Conservation (phyloP, 192 early-diverging fungal species). For the Obelidium mucronatum region DNA sequence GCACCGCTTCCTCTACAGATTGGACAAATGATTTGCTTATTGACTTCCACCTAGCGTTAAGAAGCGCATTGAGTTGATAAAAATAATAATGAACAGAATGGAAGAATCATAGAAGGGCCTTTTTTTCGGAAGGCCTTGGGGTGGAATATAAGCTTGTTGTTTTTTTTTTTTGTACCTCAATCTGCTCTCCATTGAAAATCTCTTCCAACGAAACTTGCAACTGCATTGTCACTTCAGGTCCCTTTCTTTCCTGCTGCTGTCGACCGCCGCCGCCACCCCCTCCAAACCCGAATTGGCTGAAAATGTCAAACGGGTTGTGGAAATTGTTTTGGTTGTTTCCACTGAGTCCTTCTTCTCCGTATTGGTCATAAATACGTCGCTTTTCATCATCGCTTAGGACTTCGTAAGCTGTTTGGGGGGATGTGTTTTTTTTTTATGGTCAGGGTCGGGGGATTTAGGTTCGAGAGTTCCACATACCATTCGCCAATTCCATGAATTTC, state of each 20-base stretch:
- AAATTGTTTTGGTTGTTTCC: slow-evolving; percentile 60
- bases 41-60: slow-evolving; percentile 76
- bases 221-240: slow-evolving; percentile 79
- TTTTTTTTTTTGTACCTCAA: too few relatives aligned
- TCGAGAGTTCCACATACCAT: slow-evolving; percentile 58
- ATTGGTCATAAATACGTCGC: slow-evolving; percentile 87
- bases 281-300: slow-evolving; percentile 76
- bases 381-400: slow-evolving; percentile 93
- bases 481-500: slow-evolving; percentile 87
- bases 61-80: not conserved
- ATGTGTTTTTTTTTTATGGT: not conserved
- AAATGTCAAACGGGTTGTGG: slow-evolving; percentile 99
- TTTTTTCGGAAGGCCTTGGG: too few relatives aligned
- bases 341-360: slow-evolving; percentile 97
- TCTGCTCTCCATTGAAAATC: slow-evolving; percentile 80
- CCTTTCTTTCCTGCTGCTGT: slow-evolving; percentile 74
- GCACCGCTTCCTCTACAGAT: slow-evolving; percentile 95
- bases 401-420: slow-evolving; percentile 84
- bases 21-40: slow-evolving; percentile 92
- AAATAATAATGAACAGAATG: too few relatives aligned
- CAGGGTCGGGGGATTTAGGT: not conserved
- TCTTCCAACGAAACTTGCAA: slow-evolving; percentile 90
- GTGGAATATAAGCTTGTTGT: too few relatives aligned
- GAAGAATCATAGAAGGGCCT: too few relatives aligned
- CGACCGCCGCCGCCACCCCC: slow-evolving; percentile 45